Evolutionary conservation across 2,329 filamentous ascomycete genomes (phyloP), one percentile per base, ranked within the genome.

Genomic region (Fusarium ambrosium): DNA sequence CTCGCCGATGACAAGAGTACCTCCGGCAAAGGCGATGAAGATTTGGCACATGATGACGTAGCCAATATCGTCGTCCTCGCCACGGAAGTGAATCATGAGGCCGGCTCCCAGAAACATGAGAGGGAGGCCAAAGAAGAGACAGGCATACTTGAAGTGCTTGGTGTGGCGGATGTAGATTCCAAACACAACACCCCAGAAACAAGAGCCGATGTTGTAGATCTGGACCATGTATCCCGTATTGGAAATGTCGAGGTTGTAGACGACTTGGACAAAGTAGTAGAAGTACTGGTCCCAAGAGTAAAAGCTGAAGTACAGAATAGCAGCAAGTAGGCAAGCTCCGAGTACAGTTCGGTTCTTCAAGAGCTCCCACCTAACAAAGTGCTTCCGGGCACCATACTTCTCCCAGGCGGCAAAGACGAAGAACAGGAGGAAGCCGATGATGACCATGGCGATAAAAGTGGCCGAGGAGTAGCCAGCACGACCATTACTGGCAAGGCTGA

Each of bases 191-290:
- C 48, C 65, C 36, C 43, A 71, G 62, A 82, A 79, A 69, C 81
- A 82, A 1, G 80, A 82, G 22, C 79, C 83, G 36, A 81, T 72
- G 53, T 78, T 79, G 68, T 83, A 84, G 51, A 82, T 84, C 71
- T 82, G 81, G 71, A 68, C 74, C 68, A 85, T 81, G 75, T 84
- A 85, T 1, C 80, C 82, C 0, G 82, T 70, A n/a, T 83, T 68
- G 16, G 80, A 79, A 27, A 85, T 75, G 60, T 75, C 67, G 18
- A 81, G 77, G 66, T 83, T 76, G 72, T 80, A 83, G 32, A 84
- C 84, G 2, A 85, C 82, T 20, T 82, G 78, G 7, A 85, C 79
- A 77, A 84, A 82, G 3, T 82, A 85, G 37, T 78, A 68, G 84
- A 86, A 76, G 79, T 85, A 62, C 75, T 80, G 51, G 78, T 79